Base-by-base conservation (phyloP, 2,329 filamentous ascomycete genomes). In the Pseudogymnoascus sp. region DNA sequence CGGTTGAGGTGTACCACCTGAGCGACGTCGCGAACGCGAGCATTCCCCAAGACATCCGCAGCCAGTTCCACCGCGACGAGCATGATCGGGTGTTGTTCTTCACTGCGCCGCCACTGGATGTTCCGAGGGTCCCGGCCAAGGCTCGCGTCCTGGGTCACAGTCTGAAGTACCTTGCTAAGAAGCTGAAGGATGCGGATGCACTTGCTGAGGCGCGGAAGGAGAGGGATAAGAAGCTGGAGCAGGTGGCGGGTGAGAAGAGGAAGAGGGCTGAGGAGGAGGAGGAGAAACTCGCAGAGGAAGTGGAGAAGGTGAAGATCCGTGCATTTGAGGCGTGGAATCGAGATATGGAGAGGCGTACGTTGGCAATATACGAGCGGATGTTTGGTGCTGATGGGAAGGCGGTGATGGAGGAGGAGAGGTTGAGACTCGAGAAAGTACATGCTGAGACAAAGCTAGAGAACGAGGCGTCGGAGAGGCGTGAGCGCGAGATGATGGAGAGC, bases 11-110 rank as follows among this genome's bases (percentile, higher is more conserved):
- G 11, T 89, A 85, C 73, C 82, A 83, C 18, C 77, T 90, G 12
- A 81, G 81, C 34, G 86, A 89, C 66, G 76, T 80, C 37, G 85
- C 86, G 34, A 89, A 90, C 69, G 77, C 80, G 7, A 79, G 81
- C 14, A 89, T 90, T 62, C 87, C 87, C 0, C 74, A 78, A 4
- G 84, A 88, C 40, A 83, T 89, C 21, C 84, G 87, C 38, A 75
- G 81, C 61, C 83, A 87, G 67, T 90, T 89, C 70, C 85, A 89
- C 63, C 80, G 81, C 60, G 87, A 90, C 67, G 84, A 85, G 12
- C 77, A 82, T 61, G 87, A 87, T 8, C 82, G 82, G 28, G 78
- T 90, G 0, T 77, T 90, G 5, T 90, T 89, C 77, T 90, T 89
- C 77, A 85, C 85, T 1, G 78, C 81, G 0, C 87, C 87, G 3